A percentile compares a stretch with the other conserved stretches of the same genome.
These are phyloP conservation scores for Boechera divaricarpa DNA, from an alignment of 345 rosid species.

Conservation along the genomic window DNA sequence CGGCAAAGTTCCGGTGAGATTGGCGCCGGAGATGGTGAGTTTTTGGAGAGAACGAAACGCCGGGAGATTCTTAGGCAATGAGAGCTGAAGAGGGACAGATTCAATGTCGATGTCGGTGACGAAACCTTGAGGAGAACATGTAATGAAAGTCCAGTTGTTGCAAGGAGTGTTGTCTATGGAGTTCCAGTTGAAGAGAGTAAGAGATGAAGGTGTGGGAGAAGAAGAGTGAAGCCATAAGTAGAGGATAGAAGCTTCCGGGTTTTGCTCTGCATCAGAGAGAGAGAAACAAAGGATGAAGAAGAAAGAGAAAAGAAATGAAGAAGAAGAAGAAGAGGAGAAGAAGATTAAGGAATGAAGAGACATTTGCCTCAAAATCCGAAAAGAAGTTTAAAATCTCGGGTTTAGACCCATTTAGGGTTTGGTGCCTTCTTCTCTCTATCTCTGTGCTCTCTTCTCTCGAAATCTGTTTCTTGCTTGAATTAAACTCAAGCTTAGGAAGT, in stretches of 20 bases:
- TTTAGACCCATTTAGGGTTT: conserved; percentile 62
- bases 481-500: conserved; percentile 57
- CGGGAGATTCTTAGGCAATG: conserved; percentile 66
- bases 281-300: conserved; percentile 43
- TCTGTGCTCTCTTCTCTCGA: conserved; percentile 39
- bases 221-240: conserved; percentile 76
- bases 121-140: conserved; percentile 67
- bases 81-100: conserved; percentile 60
- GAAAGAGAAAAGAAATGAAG: conserved; percentile 43
- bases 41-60: conserved; percentile 54
- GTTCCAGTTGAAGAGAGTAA: conserved; percentile 68
- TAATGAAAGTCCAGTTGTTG: conserved; percentile 79
- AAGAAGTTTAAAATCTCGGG: conserved; percentile 63
- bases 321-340: conserved; percentile 34
- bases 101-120: conserved; percentile 71
- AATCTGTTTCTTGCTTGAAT: conserved; percentile 61
- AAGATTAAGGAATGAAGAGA: conserved; percentile 51
- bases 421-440: conserved; percentile 47
- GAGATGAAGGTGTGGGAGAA: conserved; percentile 49
- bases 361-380: conserved; percentile 78
- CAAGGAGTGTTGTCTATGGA: conserved; percentile 66
- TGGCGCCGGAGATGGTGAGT: conserved; percentile 69
- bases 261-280: conserved; percentile 50
- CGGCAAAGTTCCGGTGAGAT: conserved; percentile 76
- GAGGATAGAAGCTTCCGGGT: conserved; percentile 63